Evolutionary conservation across 163 green algal species (phyloP), one percentile per base, ranked within the genome.

Genomic region (Prototheca wickerhamii): DNA sequence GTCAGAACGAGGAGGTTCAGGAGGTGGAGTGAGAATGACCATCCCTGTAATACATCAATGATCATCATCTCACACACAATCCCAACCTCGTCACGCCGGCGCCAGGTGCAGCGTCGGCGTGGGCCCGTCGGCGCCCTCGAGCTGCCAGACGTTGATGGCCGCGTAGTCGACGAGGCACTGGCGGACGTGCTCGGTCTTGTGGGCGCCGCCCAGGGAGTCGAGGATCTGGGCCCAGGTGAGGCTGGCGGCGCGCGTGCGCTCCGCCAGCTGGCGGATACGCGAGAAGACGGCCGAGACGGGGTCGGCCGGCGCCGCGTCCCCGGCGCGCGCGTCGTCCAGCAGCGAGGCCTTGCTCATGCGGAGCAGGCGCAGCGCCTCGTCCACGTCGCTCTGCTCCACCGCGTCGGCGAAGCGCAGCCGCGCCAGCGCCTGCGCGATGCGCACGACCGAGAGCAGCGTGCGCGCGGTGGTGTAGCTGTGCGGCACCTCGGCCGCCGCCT

Each of bases 361-460:
- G 80, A 98, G 95, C 57, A 99, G 83, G 31, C 87, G 75, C 60
- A 97, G 81, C n/a, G 93, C 87, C 73, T 98, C 93, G 60, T 97
- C 86, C 26, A 99, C 82, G 58, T 99, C 93, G 20, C 61, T 72
- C 74, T 95, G 77, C 37, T 70, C 68, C 29, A 91, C 81, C 5
- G 59, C 31, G 29, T 82, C 76, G 44, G 78, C 78, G 70, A 90
- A 93, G 15, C 85, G 74, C 64, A 95, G 80, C 55, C 86, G 84
- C 12, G 87, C 87, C 20, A 96, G 81, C 23, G 93, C 86, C 74
- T 96, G 88, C 26, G 77, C 81, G 23, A 99, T 72, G 25, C 93
- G 84, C 59, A 99, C 78, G 67, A 98, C 95, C 71, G 78, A 91
- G 44, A 99, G 86, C 62, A 99, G 82, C 20, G 93, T 98, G 60